These are phyloP conservation scores for Oidiodendron maius DNA, from an alignment of 495 filamentous ascomycete genomes.

Conservation along the genomic window DNA sequence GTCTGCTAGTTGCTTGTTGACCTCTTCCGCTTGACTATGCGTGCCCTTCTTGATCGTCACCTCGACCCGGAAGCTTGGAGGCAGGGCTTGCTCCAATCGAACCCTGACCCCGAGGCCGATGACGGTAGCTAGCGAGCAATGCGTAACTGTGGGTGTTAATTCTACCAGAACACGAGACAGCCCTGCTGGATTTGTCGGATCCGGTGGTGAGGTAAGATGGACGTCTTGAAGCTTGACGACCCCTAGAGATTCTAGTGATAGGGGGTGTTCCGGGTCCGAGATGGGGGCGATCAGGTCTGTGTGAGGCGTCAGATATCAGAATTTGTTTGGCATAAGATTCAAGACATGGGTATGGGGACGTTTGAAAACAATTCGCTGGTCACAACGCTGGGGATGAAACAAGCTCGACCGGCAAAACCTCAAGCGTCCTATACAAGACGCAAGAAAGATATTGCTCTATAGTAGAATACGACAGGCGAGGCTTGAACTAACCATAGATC, in stretches of 20 bases:
- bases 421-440: too few species aligned
- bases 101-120: conserved; percentile 93
- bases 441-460: too few species aligned
- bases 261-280: conserved; percentile 91
- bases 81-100: conserved; percentile 81
- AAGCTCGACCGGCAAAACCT: too few species aligned
- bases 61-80: conserved; percentile 88
- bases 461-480: too few species aligned
- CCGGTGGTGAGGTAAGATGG: conserved; percentile 55
- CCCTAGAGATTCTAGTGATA: conserved; percentile 84
- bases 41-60: conserved; percentile 92
- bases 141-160: conserved; percentile 95
- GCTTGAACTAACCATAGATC: conserved; percentile 65
- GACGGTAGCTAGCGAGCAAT: conserved; percentile 92
- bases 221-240: conserved; percentile 95
- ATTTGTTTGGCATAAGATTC: conserved; percentile 13
- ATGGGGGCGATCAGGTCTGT: conserved; percentile 89
- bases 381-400: too few species aligned
- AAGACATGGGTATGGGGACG: too few species aligned
- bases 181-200: conserved; percentile 39
- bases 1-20: conserved; percentile 92
- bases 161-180: conserved; percentile 54
- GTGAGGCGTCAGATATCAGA: conserved; percentile 33
- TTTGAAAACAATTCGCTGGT: too few species aligned
- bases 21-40: conserved; percentile 89